Evolutionary conservation across 2,329 filamentous ascomycete genomes (phyloP).

Genomic region (Pseudopyricularia javanii): DNA sequence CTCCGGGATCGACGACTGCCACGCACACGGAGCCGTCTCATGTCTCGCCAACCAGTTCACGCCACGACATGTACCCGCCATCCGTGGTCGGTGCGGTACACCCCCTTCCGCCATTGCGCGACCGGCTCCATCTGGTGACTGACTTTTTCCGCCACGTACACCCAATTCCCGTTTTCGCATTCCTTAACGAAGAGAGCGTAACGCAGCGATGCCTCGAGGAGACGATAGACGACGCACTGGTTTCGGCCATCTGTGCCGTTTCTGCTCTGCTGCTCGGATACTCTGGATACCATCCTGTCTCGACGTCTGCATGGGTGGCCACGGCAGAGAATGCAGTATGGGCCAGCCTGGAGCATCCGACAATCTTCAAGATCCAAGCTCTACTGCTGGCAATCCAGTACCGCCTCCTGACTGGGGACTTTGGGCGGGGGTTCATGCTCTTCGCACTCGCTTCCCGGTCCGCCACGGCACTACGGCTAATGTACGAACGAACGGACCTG

Average conservation of each 20-base stretch:
- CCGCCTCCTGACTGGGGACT: constrained; percentile 20
- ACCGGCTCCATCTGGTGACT: not conserved
- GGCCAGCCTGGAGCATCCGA: not conserved
- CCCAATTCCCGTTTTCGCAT: not conserved
- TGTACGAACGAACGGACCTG: not conserved
- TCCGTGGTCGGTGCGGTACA: not conserved
- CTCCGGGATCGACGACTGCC: not conserved
- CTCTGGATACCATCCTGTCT: not conserved
- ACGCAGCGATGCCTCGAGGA: not conserved
- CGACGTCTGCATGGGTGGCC: not conserved
- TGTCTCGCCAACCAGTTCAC: not conserved
- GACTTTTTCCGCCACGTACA: not conserved
- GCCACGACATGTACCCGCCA: not conserved
- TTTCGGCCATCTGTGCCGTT: not conserved
- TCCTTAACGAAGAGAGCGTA: not conserved
- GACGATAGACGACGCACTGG: not conserved
- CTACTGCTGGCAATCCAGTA: constrained; percentile 37
- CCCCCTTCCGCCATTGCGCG: not conserved
- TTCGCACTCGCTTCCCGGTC: not conserved
- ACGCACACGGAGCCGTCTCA: not conserved
- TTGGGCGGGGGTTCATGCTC: not conserved
- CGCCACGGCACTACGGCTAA: not conserved
- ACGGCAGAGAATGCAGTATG: not conserved
- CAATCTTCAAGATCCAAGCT: not conserved
- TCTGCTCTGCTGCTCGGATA: not conserved